These are phyloP conservation scores for Claviceps citrina DNA, from an alignment of 2,329 filamentous ascomycete genomes.

Conservation along the genomic window DNA sequence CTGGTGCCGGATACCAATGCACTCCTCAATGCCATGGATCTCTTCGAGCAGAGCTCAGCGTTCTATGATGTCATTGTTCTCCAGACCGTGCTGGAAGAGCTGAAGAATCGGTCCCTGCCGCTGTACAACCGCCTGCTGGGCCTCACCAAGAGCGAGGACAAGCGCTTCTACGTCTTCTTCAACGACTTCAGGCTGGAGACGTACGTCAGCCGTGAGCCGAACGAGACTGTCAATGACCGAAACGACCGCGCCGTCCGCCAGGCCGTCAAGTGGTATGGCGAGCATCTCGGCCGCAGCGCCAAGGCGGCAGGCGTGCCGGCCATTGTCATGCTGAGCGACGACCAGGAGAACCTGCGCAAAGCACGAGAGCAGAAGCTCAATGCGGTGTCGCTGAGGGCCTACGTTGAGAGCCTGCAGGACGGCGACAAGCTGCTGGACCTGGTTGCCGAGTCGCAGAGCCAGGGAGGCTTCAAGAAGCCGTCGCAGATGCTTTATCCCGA, in stretches of 20 bases:
- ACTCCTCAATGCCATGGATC: constrained; percentile 86
- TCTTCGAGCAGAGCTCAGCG: constrained; percentile 80
- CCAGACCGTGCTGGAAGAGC: constrained; percentile 90
- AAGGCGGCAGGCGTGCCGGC: constrained; percentile 50
- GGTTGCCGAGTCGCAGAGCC: constrained; percentile 68
- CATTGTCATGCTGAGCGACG: constrained; percentile 87
- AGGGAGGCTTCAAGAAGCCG: constrained; percentile 46
- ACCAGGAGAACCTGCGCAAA: constrained; percentile 73
- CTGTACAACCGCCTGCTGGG: constrained; percentile 87
- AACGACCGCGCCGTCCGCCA: constrained; percentile 84
- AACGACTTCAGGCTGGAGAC: constrained; percentile 95
- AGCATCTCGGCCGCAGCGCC: constrained; percentile 57
- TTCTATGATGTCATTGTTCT: constrained; percentile 96
- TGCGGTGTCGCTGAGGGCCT: constrained; percentile 54
- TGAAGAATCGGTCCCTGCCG: constrained; percentile 83
- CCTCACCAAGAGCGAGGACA: constrained; percentile 87
- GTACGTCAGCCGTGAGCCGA: constrained; percentile 55
- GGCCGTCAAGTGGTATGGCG: constrained; percentile 78
- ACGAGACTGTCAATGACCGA: constrained; percentile 87
- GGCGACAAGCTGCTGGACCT: constrained; percentile 79
- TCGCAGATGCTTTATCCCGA: constrained; percentile 70
- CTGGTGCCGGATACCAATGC: constrained; percentile 93
- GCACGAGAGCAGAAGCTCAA: constrained; percentile 60
- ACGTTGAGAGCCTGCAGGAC: constrained; percentile 72
- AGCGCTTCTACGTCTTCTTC: constrained; percentile 97